Conservation (phyloP, 352 stramenopile genomes). For the Globisporangium perplexum region DNA sequence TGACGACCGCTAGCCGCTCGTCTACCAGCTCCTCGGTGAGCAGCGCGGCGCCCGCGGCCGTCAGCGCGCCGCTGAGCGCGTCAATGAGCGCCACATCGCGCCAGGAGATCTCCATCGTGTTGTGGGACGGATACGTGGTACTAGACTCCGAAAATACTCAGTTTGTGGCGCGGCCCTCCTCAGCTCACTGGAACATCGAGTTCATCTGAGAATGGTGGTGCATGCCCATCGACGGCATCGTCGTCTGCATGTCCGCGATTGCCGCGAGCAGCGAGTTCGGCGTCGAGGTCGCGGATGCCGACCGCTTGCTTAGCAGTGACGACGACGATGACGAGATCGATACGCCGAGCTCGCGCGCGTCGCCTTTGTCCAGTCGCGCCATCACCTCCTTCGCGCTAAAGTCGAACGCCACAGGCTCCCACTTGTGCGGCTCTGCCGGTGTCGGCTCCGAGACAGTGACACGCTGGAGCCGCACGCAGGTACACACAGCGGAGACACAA, state of each 20-base stretch:
- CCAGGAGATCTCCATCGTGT: slow-evolving; percentile 45
- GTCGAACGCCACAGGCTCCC: slow-evolving; percentile 55
- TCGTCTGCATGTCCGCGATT: slow-evolving; percentile 10
- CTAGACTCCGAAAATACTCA: not conserved
- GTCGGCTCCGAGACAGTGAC: slow-evolving; percentile 30
- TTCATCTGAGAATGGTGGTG: slow-evolving; percentile 4
- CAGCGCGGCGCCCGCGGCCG: slow-evolving; percentile 22
- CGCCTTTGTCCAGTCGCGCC: slow-evolving; percentile 43
- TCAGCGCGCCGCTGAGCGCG: slow-evolving; percentile 23
- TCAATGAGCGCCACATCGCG: slow-evolving; percentile 32
- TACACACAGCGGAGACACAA: not conserved
- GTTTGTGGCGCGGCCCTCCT: not conserved
- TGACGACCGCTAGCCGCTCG: slow-evolving; percentile 48
- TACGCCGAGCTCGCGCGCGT: slow-evolving; percentile 50
- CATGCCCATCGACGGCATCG: slow-evolving; percentile 1
- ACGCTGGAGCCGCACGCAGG: not conserved
- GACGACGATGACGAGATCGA: slow-evolving; percentile 35
- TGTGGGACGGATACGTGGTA: not conserved
- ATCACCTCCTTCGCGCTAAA: slow-evolving; percentile 49
- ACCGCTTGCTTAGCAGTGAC: not conserved
- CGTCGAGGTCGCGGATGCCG: not conserved
- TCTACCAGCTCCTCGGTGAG: slow-evolving; percentile 36
- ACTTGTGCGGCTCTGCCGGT: slow-evolving; percentile 28
- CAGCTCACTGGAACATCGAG: not conserved
- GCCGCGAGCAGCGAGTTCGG: slow-evolving; percentile 9